Conservation (phyloP, 2,329 filamentous ascomycete species). For the Sporothrix euskadiensis region DNA sequence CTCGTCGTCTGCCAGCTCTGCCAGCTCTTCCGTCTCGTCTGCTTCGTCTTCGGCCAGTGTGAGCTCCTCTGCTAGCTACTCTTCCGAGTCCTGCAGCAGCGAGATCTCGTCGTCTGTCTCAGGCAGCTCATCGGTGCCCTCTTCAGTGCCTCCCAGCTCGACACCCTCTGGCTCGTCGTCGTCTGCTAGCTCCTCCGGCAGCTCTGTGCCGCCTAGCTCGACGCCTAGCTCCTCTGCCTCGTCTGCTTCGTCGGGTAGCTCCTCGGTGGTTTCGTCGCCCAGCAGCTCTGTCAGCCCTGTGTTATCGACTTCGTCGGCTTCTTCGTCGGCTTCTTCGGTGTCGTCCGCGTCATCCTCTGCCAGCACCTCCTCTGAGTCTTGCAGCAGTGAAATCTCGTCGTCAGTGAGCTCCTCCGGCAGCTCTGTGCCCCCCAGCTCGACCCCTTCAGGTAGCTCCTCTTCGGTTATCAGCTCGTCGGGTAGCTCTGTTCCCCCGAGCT, state of each 20-base stretch:
- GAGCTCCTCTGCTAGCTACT: background rate
- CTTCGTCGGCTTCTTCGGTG: background rate
- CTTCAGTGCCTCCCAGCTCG: background rate
- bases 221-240: background rate
- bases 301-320: no score
- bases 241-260: background rate
- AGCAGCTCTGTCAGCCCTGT: background rate
- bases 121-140: background rate
- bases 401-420: background rate
- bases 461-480: no score
- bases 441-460: no score
- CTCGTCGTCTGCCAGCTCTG: background rate
- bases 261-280: background rate
- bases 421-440: no score
- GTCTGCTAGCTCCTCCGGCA: background rate
- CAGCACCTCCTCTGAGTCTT: background rate
- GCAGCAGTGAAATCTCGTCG: background rate
- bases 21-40: background rate
- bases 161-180: background rate
- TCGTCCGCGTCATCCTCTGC: background rate
- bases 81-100: background rate
- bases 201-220: slow-evolving; percentile 4
- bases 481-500: background rate
- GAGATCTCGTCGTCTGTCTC: background rate
- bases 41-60: background rate